These are phyloP conservation scores for Medicago lupulina DNA, from an alignment of 306 rosid species.

Conservation along the genomic window DNA sequence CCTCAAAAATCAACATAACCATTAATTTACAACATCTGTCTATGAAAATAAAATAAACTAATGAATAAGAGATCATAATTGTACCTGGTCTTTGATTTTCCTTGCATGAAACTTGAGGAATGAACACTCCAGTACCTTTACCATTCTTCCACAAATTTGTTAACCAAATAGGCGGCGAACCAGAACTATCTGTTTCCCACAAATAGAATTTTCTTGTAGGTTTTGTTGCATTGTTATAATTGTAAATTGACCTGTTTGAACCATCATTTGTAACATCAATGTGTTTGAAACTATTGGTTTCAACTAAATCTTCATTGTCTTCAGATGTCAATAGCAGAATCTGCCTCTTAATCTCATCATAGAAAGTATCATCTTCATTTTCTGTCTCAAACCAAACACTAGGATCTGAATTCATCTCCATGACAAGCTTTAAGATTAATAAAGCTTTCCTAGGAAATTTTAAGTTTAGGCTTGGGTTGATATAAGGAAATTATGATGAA, in stretches of 20 bases:
- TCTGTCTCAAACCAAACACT: conserved; percentile 46
- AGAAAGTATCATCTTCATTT: conserved; percentile 60
- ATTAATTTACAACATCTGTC: neutral
- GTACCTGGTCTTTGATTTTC: conserved; percentile 52
- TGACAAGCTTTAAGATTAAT: neutral
- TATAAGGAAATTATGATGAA: neutral
- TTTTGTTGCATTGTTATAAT: neutral
- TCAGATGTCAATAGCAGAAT: conserved; percentile 68
- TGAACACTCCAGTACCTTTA: conserved; percentile 84
- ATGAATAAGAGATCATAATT: neutral
- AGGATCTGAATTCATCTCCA: conserved; percentile 44
- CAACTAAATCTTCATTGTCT: conserved; percentile 48
- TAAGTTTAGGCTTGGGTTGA: no score
- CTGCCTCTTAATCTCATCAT: conserved; percentile 70
- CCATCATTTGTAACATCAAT: conserved; percentile 4
- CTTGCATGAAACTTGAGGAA: conserved; percentile 58
- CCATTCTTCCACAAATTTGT: conserved; percentile 56
- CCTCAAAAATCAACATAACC: neutral
- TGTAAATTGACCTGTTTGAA: conserved; percentile 1
- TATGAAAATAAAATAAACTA: neutral
- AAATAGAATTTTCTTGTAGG: conserved; percentile 33
- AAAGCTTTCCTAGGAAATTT: no score
- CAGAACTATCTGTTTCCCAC: conserved; percentile 45
- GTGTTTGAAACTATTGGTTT: conserved; percentile 34
- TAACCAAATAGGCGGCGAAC: conserved; percentile 53